Percentiles rank a stretch among this genome's conserved stretches.
Conservation (phyloP, 2,329 filamentous ascomycete species). For the Teratosphaeria epicoccoides region DNA sequence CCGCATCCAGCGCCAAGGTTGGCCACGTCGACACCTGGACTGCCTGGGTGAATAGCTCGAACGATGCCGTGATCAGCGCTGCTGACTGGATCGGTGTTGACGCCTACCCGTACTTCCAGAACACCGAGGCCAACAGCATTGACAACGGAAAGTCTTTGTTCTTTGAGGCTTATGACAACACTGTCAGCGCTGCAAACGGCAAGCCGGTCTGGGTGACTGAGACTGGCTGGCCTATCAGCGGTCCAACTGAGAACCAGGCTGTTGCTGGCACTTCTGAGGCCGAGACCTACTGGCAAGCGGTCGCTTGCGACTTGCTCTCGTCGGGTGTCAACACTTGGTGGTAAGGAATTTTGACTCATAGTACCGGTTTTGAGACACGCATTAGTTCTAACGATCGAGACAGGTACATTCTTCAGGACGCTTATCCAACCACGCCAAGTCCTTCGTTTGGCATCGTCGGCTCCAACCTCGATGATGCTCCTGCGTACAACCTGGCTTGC, state of each 20-base stretch:
- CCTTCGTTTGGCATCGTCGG: constrained; percentile 64
- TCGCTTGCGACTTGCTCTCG: constrained; percentile 60
- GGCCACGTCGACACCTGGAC: constrained; percentile 84
- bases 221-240: constrained; percentile 75
- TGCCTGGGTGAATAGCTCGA: constrained; percentile 62
- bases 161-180: constrained; percentile 52
- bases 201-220: constrained; percentile 81
- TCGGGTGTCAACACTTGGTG: constrained; percentile 53
- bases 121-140: constrained; percentile 55
- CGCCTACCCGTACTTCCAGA: constrained; percentile 57
- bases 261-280: constrained; percentile 58
- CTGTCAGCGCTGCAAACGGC: constrained; percentile 46
- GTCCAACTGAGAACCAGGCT: constrained; percentile 50
- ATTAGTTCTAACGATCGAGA: too few species aligned
- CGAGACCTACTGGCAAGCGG: constrained; percentile 67
- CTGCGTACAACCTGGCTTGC: constrained; percentile 55
- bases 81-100: constrained; percentile 76
- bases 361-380: too few species aligned
- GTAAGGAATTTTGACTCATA: too few species aligned
- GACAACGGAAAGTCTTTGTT: constrained; percentile 56
- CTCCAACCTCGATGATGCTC: constrained; percentile 40
- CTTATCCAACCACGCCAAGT: constrained; percentile 40
- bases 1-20: constrained; percentile 43
- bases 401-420: constrained; percentile 65
- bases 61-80: constrained; percentile 57